Evolutionary conservation across 768 basidiomycete genomes (phyloP).

Genomic region (Macrolepiota albuminosa): DNA sequence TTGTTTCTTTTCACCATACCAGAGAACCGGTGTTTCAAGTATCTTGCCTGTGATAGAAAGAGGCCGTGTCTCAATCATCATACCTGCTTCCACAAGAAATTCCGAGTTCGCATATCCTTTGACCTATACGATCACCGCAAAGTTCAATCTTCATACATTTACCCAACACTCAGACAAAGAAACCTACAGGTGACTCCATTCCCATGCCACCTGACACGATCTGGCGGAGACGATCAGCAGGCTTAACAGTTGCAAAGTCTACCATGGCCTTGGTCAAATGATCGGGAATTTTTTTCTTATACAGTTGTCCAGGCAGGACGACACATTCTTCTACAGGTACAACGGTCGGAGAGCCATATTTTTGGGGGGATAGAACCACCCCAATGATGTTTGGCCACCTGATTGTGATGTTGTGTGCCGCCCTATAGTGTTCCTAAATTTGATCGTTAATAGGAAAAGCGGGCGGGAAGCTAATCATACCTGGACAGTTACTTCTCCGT

Average conservation of each 20-base stretch:
- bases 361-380: conserved; percentile 25
- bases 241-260: conserved; percentile 43
- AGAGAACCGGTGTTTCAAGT: conserved; percentile 14
- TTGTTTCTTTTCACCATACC: conserved; percentile 10
- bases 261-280: conserved; percentile 34
- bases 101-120: conserved; percentile 21
- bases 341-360: conserved; percentile 23
- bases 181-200: conserved; percentile 8
- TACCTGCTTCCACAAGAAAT: conserved; percentile 34
- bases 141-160: not conserved
- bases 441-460: not conserved
- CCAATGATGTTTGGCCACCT: conserved; percentile 33
- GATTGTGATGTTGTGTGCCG: conserved; percentile 28
- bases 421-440: conserved; percentile 36
- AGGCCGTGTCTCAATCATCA: conserved; percentile 26
- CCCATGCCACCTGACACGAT: conserved; percentile 28
- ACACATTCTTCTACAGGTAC: conserved; percentile 48
- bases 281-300: conserved; percentile 37
- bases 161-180: conserved; percentile 1
- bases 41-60: conserved; percentile 20
- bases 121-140: conserved; percentile 1
- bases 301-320: conserved; percentile 44
- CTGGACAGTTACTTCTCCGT: conserved; percentile 30
- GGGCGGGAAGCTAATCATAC: conserved; percentile 20
- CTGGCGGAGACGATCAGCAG: conserved; percentile 32